Evolutionary conservation across 352 stramenopile species (phyloP), one percentile per base, ranked within the genome.

Genomic region (Phytophthora nicotianae): DNA sequence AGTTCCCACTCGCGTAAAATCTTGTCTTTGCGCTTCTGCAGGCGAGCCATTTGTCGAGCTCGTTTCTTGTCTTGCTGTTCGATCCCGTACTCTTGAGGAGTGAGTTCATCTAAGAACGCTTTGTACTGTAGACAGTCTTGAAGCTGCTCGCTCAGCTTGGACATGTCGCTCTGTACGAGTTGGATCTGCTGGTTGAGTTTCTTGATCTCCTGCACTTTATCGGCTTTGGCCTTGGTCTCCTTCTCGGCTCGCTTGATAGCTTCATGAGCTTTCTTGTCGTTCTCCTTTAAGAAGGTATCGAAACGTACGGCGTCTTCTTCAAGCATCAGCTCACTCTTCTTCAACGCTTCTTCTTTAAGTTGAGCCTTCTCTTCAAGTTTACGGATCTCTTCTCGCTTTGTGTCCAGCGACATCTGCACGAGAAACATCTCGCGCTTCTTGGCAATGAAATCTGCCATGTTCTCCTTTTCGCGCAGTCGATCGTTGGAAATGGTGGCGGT

Each of bases 371-470:
- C 93, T 70, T 98, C 92, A 4, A 98, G 88, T 72, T 98, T 98
- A 26, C 91, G 82, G 57, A 98, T 98, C 75, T 98, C 95, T 65
- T 98, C 95, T 13, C 93, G 85, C 73, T 98, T 98, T 23, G 93
- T 98, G 67, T 98, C 94, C 7, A 98, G 81, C 20, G 90, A 96
- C 90, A 98, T 98, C 57, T 96, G 95, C 17, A 98, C 89, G 1
- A 98, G 81, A 62, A 98, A 98, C 93, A 98, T 98, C 64, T 98
- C 95, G 10, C 92, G 83, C 75, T 98, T 98, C 81, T 98, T 98
- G 7, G 86, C 83, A 29, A 98, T 97, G 37, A 98, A 98, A 58
- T 98, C 93, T 4, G 88, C 66, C 90, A 98, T 98, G 68, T 94
- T 98, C 58, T 98, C 95, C 66, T 98, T 98, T 62, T 98, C 90